Evolutionary conservation across 257 asterid species (phyloP), one percentile per base, ranked within the genome.

Genomic region (Mitragyna speciosa): DNA sequence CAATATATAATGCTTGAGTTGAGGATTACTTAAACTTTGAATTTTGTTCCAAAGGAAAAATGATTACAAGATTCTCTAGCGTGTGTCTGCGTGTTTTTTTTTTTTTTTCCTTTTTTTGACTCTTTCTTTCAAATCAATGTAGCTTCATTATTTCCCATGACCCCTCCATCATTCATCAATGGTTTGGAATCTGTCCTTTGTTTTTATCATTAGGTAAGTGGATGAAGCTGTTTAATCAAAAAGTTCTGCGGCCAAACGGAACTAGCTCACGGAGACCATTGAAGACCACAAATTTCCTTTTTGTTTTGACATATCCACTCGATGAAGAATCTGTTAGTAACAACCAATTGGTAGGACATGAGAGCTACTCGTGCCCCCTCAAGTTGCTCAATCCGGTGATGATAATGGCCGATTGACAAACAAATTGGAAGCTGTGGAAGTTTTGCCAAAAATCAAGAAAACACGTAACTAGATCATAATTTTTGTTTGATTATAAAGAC

Each of bases 171-270:
- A 43, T 41, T 4, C 74, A 26, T 70, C 74, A 70, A 70, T 70
- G 74, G 74, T 24, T 41, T 41, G 56, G 54, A 70, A 24, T 54
- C 36, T 43, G 61, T n/a, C 51, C 33, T 19, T 82, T 73, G 77
- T 79, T 59, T 82, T 74, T 78, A 79, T 82, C 85, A 78, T 28
- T 72, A 12, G 31, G 66, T 30, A 33, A 79, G 86, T 83, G 83
- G 85, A 77, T 58, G 83, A 69, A 67, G 49, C 80, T 78, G 47
- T 82, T 82, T 65, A 59, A 58, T 78, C 63, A 31, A 67, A 68
- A 77, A 30, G 66, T 49, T 66, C n/a, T 14, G 22, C 67, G 41
- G 22, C 68, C 75, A 77, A 77, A 68, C 52, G 45, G 64, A 66
- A 65, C 31, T 9, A 31, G 43, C 68, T 58, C 54, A 17, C 2